phyloP scores from a whole-genome alignment of 2,329 filamentous ascomycete species.

The Alternaria sp. region DNA sequence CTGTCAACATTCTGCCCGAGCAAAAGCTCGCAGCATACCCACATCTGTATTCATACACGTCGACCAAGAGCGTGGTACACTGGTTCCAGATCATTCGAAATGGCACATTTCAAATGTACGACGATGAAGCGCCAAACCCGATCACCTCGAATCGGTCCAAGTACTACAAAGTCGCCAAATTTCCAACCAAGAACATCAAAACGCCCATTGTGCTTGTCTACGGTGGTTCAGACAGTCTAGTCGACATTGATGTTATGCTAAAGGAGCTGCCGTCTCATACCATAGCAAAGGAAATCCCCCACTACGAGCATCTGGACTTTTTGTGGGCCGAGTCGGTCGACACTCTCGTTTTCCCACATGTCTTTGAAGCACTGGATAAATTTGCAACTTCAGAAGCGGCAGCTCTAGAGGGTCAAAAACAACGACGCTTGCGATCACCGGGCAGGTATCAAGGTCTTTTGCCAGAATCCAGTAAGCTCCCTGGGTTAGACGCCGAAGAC shows the following conservation, averaged over 20 bases:
- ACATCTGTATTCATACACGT: slow-evolving; percentile 95
- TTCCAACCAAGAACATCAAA: slow-evolving; percentile 95
- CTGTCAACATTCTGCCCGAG: slow-evolving; percentile 79
- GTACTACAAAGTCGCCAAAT: slow-evolving; percentile 96
- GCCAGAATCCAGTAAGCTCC: slow-evolving; percentile 30
- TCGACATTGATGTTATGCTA: slow-evolving; percentile 93
- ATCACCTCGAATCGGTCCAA: slow-evolving; percentile 75
- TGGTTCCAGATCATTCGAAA: slow-evolving; percentile 99
- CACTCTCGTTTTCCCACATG: slow-evolving; percentile 84
- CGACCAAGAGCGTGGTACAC: slow-evolving; percentile 95
- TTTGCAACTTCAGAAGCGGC: slow-evolving; percentile 53
- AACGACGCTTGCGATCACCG: slow-evolving; percentile 39
- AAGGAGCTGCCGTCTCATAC: slow-evolving; percentile 86
- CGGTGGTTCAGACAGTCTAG: slow-evolving; percentile 89
- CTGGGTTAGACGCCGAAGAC: slow-evolving; percentile 34
- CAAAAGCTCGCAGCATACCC: slow-evolving; percentile 97
- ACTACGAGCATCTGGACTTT: slow-evolving; percentile 97
- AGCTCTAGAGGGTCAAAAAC: slow-evolving; percentile 21
- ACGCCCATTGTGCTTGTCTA: slow-evolving; percentile 94
- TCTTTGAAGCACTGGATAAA: slow-evolving; percentile 85
- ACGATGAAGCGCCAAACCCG: slow-evolving; percentile 87
- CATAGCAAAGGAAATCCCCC: slow-evolving; percentile 82
- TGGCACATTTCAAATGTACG: slow-evolving; percentile 97
- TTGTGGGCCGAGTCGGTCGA: slow-evolving; percentile 91
- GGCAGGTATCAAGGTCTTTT: slow-evolving; percentile 39